Percentiles rank a stretch among this genome's conserved stretches.
Evolutionary conservation across 805 yeast species (phyloP).

Genomic region (Myxozyma mucilagina): DNA sequence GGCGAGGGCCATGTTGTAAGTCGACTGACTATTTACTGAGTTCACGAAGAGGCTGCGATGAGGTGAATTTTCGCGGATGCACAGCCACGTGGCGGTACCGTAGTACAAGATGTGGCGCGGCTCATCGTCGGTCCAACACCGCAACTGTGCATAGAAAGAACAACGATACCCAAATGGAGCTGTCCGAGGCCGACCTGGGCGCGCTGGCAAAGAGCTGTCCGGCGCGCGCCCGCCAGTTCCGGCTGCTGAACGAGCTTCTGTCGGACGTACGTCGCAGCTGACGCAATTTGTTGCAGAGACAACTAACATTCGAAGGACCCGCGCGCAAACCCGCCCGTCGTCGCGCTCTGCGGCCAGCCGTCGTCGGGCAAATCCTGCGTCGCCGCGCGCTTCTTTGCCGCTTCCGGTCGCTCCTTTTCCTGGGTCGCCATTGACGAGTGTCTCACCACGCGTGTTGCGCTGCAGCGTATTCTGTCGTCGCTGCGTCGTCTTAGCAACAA

Average conservation of each 20-base stretch:
- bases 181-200: not conserved
- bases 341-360: slow-evolving; percentile 15
- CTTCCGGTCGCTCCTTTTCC: slow-evolving; percentile 4
- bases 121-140: not conserved
- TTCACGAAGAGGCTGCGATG: no score
- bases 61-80: slow-evolving; percentile 6
- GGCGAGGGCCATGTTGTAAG: slow-evolving; percentile 1
- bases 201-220: slow-evolving; percentile 14
- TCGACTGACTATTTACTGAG: not conserved
- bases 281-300: not conserved
- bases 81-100: slow-evolving; percentile 1
- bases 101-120: not conserved
- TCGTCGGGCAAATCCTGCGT: slow-evolving; percentile 21
- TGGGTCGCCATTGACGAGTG: slow-evolving; percentile 30
- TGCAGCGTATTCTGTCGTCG: slow-evolving; percentile 20
- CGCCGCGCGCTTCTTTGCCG: slow-evolving; percentile 6
- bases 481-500: not conserved
- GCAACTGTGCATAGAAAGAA: not conserved
- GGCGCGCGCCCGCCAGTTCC: slow-evolving; percentile 19
- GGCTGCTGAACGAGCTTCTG: slow-evolving; percentile 11
- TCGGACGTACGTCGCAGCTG: slow-evolving; percentile 12
- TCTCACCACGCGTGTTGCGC: slow-evolving; percentile 8
- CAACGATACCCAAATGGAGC: not conserved
- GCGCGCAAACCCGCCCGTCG: slow-evolving; percentile 12
- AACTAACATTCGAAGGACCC: slow-evolving; percentile 15